Evolutionary conservation across 75 land plant species (phyloP).

Genomic region (Cryptomeria japonica): DNA sequence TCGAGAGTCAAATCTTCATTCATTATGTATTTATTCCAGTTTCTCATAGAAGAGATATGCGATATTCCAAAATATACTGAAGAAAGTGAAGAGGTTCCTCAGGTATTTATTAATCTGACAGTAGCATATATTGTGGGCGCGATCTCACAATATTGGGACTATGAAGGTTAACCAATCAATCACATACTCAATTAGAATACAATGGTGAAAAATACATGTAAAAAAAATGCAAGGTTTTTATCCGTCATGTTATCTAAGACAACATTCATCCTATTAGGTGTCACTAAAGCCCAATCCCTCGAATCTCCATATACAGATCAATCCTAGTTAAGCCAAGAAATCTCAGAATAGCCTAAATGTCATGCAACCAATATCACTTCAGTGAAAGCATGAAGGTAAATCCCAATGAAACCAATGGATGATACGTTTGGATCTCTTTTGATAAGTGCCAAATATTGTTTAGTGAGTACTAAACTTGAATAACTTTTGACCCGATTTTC

Average conservation of each 20-base stretch:
- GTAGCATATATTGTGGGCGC: neutral
- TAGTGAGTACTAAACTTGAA: neutral
- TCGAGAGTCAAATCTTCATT: neutral
- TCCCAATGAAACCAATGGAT: neutral
- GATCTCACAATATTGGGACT: neutral
- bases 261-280: too few relatives aligned
- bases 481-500: neutral
- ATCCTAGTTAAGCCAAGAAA: neutral
- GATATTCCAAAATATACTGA: too few relatives aligned
- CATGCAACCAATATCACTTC: neutral
- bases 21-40: too few relatives aligned
- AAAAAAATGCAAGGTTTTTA: neutral
- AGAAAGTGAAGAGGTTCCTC: too few relatives aligned
- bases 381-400: neutral
- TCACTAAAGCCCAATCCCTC: neutral
- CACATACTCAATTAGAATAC: neutral
- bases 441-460: neutral
- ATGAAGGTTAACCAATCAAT: neutral
- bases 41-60: too few relatives aligned
- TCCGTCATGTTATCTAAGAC: neutral
- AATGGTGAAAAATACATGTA: neutral
- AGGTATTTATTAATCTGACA: neutral
- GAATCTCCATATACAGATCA: neutral
- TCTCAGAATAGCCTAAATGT: neutral
- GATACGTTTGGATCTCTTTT: neutral